Percentiles rank a stretch among this genome's conserved stretches.
phyloP scores from a whole-genome alignment of 495 filamentous ascomycete species.

The Elaphomyces granulatus region DNA sequence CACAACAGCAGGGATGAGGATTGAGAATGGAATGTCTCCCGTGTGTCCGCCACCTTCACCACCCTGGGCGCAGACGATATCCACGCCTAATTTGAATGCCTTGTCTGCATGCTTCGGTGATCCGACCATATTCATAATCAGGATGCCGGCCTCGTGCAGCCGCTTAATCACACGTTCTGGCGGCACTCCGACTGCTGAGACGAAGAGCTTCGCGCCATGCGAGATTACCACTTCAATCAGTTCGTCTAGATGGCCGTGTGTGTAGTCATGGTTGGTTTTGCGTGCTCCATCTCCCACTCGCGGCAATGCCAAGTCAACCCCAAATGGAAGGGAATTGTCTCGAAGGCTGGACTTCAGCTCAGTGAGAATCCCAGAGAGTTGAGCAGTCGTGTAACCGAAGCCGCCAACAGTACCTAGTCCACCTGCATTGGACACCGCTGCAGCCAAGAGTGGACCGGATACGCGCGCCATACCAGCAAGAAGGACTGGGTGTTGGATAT shows the following conservation, averaged over 20 bases:
- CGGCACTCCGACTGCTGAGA: conserved; percentile 71
- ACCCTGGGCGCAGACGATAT: conserved; percentile 74
- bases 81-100: conserved; percentile 64
- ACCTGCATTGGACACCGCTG: conserved; percentile 78
- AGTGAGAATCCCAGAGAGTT: conserved; percentile 64
- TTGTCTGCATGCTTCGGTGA: conserved; percentile 76
- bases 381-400: conserved; percentile 66
- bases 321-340: conserved; percentile 56
- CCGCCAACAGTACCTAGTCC: conserved; percentile 77
- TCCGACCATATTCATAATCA: conserved; percentile 95
- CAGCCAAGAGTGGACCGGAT: conserved; percentile 61
- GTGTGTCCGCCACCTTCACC: conserved; percentile 72
- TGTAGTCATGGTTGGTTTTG: conserved; percentile 89
- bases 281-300: conserved; percentile 67
- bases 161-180: conserved; percentile 50
- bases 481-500: conserved; percentile 68
- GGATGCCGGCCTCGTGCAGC: conserved; percentile 58
- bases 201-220: conserved; percentile 66
- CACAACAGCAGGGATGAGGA: conserved; percentile 61
- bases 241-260: conserved; percentile 65
- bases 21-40: conserved; percentile 55
- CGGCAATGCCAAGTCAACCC: conserved; percentile 75
- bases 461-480: conserved; percentile 83
- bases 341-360: conserved; percentile 61
- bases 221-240: conserved; percentile 66